Evolutionary conservation across 2,329 filamentous ascomycete genomes (phyloP).

Genomic region (Falciphora oryzae): DNA sequence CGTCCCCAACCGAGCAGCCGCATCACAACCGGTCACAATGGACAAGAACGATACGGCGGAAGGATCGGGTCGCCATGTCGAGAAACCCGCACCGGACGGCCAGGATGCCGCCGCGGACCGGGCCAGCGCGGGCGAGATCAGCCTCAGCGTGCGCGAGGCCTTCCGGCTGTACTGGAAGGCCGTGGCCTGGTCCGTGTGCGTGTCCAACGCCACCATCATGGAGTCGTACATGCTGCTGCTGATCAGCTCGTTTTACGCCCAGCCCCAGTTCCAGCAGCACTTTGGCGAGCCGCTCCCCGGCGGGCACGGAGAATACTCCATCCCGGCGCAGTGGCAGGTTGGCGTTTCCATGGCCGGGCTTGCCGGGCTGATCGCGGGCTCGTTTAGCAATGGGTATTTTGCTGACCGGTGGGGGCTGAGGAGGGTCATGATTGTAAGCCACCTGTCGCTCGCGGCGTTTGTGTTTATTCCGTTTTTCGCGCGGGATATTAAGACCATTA

Average conservation of each 20-base stretch:
- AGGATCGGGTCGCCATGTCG: background rate
- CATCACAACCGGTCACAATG: too few species aligned
- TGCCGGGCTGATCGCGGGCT: conserved; percentile 42
- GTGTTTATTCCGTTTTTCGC: conserved; percentile 61
- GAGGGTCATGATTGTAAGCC: conserved; percentile 35
- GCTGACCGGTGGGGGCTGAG: conserved; percentile 37
- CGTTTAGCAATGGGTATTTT: conserved; percentile 41
- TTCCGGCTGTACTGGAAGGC: conserved; percentile 20
- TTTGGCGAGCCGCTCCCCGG: conserved; percentile 22
- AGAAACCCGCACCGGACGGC: background rate
- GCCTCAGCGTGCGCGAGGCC: conserved; percentile 9
- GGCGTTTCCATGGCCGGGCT: conserved; percentile 30
- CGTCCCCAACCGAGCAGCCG: too few species aligned
- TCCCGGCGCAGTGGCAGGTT: conserved; percentile 45
- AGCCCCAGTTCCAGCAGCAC: conserved; percentile 24
- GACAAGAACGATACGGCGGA: background rate
- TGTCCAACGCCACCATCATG: conserved; percentile 26
- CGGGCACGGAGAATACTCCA: conserved; percentile 15
- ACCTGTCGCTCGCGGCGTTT: conserved; percentile 33
- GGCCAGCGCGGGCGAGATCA: background rate
- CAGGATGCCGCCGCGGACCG: background rate
- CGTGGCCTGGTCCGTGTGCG: conserved; percentile 24
- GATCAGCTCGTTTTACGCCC: conserved; percentile 33
- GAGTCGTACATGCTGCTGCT: conserved; percentile 30
- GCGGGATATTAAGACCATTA: conserved; percentile 45